A percentile compares a stretch with the other conserved stretches of the same genome.
These are phyloP conservation scores for Paecilomyces sp. DNA, from an alignment of 2,329 filamentous ascomycete species.

Conservation along the genomic window DNA sequence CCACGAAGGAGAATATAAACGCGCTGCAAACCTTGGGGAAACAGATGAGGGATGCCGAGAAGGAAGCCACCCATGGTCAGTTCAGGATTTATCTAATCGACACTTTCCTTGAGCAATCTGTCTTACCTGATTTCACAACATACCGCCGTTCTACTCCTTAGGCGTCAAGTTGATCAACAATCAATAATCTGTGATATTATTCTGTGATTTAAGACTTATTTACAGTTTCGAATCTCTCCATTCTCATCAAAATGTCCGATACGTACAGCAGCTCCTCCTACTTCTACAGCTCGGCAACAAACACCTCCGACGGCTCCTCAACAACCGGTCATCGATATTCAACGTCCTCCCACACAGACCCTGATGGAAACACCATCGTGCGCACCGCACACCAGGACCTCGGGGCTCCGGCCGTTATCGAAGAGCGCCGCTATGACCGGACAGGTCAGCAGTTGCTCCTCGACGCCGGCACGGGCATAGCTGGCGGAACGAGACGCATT, in stretches of 20 bases:
- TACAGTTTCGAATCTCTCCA: background rate
- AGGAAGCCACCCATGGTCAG: background rate
- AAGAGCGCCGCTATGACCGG: slow-evolving; percentile 26
- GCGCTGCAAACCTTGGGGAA: background rate
- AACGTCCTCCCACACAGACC: slow-evolving; percentile 23
- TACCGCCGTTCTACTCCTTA: too few relatives aligned
- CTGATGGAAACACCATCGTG: slow-evolving; percentile 24
- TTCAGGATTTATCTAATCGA: background rate
- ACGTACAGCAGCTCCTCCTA: slow-evolving; percentile 25
- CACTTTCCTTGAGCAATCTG: background rate
- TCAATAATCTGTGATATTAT: too few relatives aligned
- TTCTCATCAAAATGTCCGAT: slow-evolving; percentile 3
- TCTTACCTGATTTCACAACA: background rate
- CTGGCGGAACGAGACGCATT: slow-evolving; percentile 19
- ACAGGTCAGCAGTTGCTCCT: slow-evolving; percentile 21
- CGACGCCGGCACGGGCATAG: slow-evolving; percentile 8
- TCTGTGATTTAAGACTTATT: too few relatives aligned
- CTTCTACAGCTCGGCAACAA: slow-evolving; percentile 24
- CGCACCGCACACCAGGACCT: slow-evolving; percentile 28
- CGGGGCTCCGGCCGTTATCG: slow-evolving; percentile 23
- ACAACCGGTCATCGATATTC: slow-evolving; percentile 26
- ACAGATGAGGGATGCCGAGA: background rate
- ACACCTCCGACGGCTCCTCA: slow-evolving; percentile 15
- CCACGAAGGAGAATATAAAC: background rate
- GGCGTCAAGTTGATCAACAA: too few relatives aligned